Evolutionary conservation across 2,329 filamentous ascomycete species (phyloP).

Genomic region (Ustilaginoidea virens): DNA sequence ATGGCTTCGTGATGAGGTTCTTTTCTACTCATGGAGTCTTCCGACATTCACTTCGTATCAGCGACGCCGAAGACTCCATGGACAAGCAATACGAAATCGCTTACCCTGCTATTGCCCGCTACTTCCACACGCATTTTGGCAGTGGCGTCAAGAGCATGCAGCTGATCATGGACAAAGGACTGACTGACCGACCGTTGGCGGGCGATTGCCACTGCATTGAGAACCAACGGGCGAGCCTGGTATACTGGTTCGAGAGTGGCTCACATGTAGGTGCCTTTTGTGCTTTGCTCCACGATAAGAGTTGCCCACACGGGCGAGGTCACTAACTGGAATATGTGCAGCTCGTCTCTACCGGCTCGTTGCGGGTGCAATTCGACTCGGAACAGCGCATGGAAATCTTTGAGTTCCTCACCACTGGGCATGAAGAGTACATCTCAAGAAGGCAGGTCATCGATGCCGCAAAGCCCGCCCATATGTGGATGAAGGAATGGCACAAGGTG

Average conservation of each 20-base stretch:
- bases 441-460: conserved; percentile 45
- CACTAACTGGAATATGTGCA: too few species aligned
- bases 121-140: conserved; percentile 79
- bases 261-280: conserved; percentile 48
- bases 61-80: conserved; percentile 37
- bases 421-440: conserved; percentile 75
- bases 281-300: too few species aligned
- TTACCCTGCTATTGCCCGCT: conserved; percentile 67
- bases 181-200: conserved; percentile 37
- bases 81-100: conserved; percentile 80
- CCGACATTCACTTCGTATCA: conserved; percentile 50
- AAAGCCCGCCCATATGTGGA: conserved; percentile 46
- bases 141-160: conserved; percentile 79
- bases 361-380: conserved; percentile 66
- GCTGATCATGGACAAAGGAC: conserved; percentile 60
- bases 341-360: conserved; percentile 61
- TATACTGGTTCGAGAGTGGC: conserved; percentile 78
- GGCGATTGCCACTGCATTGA: conserved; percentile 60
- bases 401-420: conserved; percentile 60
- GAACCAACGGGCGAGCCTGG: conserved; percentile 61
- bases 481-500: conserved; percentile 47
- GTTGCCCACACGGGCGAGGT: too few species aligned
- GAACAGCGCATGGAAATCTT: conserved; percentile 72
- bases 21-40: conserved; percentile 68
- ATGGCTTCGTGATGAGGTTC: conserved; percentile 62